Base-by-base conservation (phyloP, 352 stramenopile genomes). In the Albugo laibachii region DNA sequence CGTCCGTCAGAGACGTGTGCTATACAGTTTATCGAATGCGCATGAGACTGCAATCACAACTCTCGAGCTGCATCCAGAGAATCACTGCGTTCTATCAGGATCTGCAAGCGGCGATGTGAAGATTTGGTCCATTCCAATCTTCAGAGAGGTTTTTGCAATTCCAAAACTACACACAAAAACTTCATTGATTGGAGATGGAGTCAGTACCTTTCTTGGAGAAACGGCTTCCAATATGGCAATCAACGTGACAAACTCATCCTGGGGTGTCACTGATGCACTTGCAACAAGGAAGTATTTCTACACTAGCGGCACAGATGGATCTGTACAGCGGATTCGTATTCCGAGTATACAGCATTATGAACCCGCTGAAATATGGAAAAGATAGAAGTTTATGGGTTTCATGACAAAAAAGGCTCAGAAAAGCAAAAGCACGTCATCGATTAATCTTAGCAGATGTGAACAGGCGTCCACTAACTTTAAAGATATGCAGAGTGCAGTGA, bases 81-180 rank as follows among this genome's bases (percentile, higher is more conserved):
- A 76, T 4, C 61, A 77, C n/a, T 92, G 74, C 37, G 59, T 92
- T 42, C 62, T 92, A 8, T 89, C 79, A 13, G 79, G 79, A 6
- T 89, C 79, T 0, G 72, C 79, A 19, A 75, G 71, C 15, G 79
- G 79, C 5, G 79, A 89, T 45, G 62, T 92, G 40, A 92, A 92
- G 62, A 87, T 92, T 44, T 92, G 78, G 78, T 83, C 78, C 13
- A 53, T 92, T 19, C 76, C 78, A 11, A 76, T 88, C 38, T 92
- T 92, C 52, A 66, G 78, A 14, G 76, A 92, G 49, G 53, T 89
- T n/a, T 65, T 66, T 12, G 63, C 68, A 40, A 54, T 83, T 15
- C 66, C 51, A 47, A 92, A 86, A 54, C 62, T 87, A 19, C 70
- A 87, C 53, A 60, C 74, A 16, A 87, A 85, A 54, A 68, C 75